phyloP scores from a whole-genome alignment of 305 asterid species.

The Solanum chacoense region DNA sequence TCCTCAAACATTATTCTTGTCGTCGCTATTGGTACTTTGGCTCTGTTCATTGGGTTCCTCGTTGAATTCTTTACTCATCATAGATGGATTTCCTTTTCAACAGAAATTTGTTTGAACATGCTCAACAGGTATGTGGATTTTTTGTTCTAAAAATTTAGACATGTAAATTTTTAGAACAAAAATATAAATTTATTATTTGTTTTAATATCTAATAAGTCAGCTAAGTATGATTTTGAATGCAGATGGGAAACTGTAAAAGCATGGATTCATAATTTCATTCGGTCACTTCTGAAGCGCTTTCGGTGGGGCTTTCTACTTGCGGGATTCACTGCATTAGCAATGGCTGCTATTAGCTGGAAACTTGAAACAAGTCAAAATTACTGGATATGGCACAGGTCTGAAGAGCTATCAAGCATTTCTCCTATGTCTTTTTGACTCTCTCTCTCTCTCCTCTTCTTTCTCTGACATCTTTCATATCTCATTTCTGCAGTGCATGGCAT shows the following conservation, averaged over 20 bases:
- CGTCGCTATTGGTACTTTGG: constrained; percentile 60
- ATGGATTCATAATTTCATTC: constrained; percentile 39
- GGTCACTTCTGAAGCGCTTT: constrained; percentile 49
- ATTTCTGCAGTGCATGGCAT: constrained; percentile 77
- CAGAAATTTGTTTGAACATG: constrained; percentile 47
- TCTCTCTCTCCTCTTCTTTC: not conserved
- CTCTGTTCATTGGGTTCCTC: constrained; percentile 69
- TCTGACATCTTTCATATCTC: constrained; percentile 16
- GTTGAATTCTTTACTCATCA: constrained; percentile 55
- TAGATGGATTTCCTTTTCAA: constrained; percentile 31
- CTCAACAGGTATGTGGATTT: constrained; percentile 34
- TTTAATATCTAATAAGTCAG: not conserved
- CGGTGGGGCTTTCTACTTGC: constrained; percentile 69
- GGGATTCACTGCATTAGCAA: constrained; percentile 54
- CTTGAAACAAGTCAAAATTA: constrained; percentile 64
- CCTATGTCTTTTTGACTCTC: not conserved
- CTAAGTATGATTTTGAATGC: constrained; percentile 6
- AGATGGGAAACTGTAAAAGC: constrained; percentile 57
- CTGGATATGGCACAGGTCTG: constrained; percentile 99
- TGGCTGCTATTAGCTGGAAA: constrained; percentile 87
- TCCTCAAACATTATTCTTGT: constrained; percentile 60
- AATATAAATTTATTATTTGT: not conserved
- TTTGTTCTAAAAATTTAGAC: not conserved
- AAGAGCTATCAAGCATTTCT: not conserved
- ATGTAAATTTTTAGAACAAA: not conserved